These are phyloP conservation scores for Cystofilobasidium bisporidii DNA, from an alignment of 768 basidiomycete species.

Conservation along the genomic window DNA sequence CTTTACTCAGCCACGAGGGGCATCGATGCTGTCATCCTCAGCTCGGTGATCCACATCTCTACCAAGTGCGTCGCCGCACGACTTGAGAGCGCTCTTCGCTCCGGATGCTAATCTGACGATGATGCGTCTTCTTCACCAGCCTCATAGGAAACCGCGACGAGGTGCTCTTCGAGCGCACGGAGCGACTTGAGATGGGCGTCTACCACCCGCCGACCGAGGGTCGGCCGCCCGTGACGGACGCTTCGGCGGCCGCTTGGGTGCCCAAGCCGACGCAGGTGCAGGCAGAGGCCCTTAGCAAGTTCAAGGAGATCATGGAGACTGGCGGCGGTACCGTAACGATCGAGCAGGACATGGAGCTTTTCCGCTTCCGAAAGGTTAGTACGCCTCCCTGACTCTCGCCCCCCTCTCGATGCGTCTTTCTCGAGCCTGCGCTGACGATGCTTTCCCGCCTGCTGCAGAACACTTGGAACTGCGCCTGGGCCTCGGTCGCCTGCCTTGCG, in stretches of 20 bases:
- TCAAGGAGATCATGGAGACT: conserved; percentile 17
- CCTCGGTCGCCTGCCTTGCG: conserved; percentile 16
- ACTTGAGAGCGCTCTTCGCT: not conserved
- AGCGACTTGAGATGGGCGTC: conserved; percentile 24
- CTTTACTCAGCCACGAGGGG: conserved; percentile 47
- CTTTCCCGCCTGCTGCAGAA: not conserved
- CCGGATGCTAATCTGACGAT: too few species aligned
- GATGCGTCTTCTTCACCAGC: conserved; percentile 9
- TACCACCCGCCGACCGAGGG: conserved; percentile 23
- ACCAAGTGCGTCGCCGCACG: not conserved
- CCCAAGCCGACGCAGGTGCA: conserved; percentile 4
- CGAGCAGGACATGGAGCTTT: conserved; percentile 26
- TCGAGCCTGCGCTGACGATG: not conserved
- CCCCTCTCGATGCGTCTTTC: not conserved
- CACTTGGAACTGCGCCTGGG: conserved; percentile 21
- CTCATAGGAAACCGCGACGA: conserved; percentile 26
- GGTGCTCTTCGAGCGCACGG: conserved; percentile 26
- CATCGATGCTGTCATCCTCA: conserved; percentile 34
- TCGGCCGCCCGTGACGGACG: conserved; percentile 8
- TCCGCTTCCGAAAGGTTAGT: conserved; percentile 26
- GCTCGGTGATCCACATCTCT: conserved; percentile 14
- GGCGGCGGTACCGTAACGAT: conserved; percentile 20
- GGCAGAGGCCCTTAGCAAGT: conserved; percentile 5
- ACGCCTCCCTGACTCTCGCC: not conserved
- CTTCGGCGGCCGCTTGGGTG: not conserved